Base-by-base conservation (phyloP, 1,284 basidiomycete species). In the Ceratobasidium sp. region DNA sequence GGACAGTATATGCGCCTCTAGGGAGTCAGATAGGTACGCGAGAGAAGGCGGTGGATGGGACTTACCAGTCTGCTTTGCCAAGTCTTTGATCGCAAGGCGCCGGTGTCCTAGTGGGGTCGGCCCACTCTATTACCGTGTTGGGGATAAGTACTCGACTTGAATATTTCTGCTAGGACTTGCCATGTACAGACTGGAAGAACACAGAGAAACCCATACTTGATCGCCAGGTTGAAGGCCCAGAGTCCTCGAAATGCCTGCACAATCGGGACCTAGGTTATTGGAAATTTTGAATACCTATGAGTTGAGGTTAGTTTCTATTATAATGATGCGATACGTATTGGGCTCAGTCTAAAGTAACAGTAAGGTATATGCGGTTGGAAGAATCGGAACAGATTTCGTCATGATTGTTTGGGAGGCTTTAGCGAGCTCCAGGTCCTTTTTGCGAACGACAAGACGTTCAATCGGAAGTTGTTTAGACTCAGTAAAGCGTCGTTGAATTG, bases 41-140 rank as follows among this genome's bases (percentile, higher is more conserved):
- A 18, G 38, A 44, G 60, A 16, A 62, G n/a, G n/a, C 20, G 55
- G 33, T 30, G 57, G 44, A 66, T n/a, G n/a, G 14, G 65, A 86
- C 90, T 80, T 79, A 92, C 94, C 91, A 68, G 86, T 86, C 79
- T 87, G 86, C 79, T 90, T 88, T 1, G 94, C 91, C 30, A 89
- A 84, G 78, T 91, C 89, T 2, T 91, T 89, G 68, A 96, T 87
- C 41, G 90, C 88, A 66, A 93, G 87, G 78, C 96, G 90, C 78
- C 93, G 83, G 79, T 91, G 89, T 67, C 96, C 96, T 46, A 98
- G 87, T 3, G 89, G 85, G 0, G 96, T 97, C 82, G 94, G 95
- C 57, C 95, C 95, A 80, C 93, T 96, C 94, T 94, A 84, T 33
- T 16, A 57, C n/a, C 7, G 20, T 27, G 33, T 48, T 35, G 20